Conservation (phyloP, 176 grass and related monocot species). For the Musa troglodytarum region DNA sequence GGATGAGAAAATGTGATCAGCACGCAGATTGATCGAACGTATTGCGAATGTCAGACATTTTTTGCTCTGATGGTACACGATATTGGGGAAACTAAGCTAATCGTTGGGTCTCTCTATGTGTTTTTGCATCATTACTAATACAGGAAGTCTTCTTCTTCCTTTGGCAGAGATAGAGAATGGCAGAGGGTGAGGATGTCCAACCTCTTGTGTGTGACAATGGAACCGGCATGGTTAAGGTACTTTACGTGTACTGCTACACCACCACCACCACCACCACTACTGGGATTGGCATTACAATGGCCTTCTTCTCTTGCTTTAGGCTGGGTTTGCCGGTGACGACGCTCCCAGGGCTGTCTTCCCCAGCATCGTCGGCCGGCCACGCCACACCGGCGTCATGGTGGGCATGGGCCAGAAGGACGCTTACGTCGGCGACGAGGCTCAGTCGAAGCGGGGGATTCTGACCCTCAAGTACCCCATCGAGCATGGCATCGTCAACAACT, state of each 20-base stretch:
- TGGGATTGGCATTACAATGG: no score
- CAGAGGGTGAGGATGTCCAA: slow-evolving; percentile 61
- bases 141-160: no score
- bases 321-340: slow-evolving; percentile 60
- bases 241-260: no score
- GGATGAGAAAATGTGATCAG: no score
- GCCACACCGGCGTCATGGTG: slow-evolving; percentile 68
- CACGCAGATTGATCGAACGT: no score
- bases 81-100: no score
- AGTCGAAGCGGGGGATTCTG: slow-evolving; percentile 68
- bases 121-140: no score
- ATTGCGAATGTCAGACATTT: no score
- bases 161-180: slow-evolving; percentile 31
- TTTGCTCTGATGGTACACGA: no score
- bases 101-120: no score
- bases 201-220: slow-evolving; percentile 78
- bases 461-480: slow-evolving; percentile 76
- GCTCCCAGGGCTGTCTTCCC: slow-evolving; percentile 69
- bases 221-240: slow-evolving; percentile 77
- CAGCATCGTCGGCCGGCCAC: slow-evolving; percentile 49
- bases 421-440: slow-evolving; percentile 62
- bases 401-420: slow-evolving; percentile 80
- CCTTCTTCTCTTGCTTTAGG: slow-evolving; percentile 8
- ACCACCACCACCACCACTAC: not conserved
- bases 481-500: slow-evolving; percentile 70